These are phyloP conservation scores for Sporobolomyces phaffii DNA, from an alignment of 768 basidiomycete species.

Conservation along the genomic window DNA sequence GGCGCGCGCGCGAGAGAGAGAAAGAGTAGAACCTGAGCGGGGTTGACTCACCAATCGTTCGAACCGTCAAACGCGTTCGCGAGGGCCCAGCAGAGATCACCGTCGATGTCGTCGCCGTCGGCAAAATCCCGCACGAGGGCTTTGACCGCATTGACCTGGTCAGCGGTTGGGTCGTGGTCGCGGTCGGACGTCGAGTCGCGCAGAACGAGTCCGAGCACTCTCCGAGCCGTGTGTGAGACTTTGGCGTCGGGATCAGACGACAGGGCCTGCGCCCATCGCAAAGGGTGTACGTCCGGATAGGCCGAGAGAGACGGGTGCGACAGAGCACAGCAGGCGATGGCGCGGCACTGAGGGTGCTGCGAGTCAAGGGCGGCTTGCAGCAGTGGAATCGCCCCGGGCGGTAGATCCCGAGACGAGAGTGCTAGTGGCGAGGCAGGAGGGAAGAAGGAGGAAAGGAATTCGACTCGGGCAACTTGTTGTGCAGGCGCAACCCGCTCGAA, in stretches of 20 bases:
- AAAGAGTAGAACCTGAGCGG: neutral
- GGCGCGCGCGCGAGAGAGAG: too few relatives aligned
- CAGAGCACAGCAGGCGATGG: slow-evolving; percentile 4
- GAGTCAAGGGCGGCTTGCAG: neutral
- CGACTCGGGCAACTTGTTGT: neutral
- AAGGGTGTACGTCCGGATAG: neutral
- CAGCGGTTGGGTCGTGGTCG: neutral
- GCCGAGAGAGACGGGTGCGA: neutral
- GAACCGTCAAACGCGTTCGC: neutral
- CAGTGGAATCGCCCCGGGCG: neutral
- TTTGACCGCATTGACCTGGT: slow-evolving; percentile 1
- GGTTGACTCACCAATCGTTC: neutral
- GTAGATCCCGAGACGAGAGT: neutral
- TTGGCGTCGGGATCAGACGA: neutral
- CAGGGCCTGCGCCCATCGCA: neutral
- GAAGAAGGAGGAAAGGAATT: slow-evolving; percentile 16
- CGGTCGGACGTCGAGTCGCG: neutral
- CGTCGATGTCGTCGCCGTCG: too few relatives aligned
- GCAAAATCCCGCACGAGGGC: too few relatives aligned
- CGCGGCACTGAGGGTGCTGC: neutral
- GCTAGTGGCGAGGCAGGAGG: neutral
- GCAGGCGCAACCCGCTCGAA: neutral
- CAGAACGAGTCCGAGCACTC: neutral
- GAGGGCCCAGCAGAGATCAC: neutral
- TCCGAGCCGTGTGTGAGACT: neutral